phyloP scores from a whole-genome alignment of 2,329 filamentous ascomycete genomes.

The Akanthomyces dipterigenus region DNA sequence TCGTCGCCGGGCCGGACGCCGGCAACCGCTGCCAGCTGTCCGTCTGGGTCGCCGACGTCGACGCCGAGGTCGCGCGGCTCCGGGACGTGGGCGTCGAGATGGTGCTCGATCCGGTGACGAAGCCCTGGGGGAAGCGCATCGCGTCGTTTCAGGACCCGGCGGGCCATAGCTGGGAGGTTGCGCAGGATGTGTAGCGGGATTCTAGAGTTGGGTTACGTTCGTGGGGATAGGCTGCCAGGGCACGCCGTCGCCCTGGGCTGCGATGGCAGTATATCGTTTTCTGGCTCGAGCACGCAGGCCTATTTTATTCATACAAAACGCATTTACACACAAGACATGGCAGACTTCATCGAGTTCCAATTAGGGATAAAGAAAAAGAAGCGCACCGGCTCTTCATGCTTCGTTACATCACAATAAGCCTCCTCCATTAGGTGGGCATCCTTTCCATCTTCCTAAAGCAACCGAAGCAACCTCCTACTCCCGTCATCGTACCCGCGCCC shows the following conservation, averaged over 20 bases:
- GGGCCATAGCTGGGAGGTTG: constrained; percentile 14
- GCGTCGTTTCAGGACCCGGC: constrained; percentile 15
- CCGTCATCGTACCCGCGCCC: not conserved
- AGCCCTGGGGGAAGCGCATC: constrained; percentile 12
- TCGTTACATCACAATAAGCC: not conserved
- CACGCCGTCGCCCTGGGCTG: not conserved
- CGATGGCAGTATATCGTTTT: not conserved
- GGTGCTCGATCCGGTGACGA: constrained; percentile 9
- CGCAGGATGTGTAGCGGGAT: constrained; percentile 6
- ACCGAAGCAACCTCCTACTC: not conserved
- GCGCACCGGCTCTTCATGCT: not conserved
- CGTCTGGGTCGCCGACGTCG: constrained; percentile 14
- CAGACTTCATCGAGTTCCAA: not conserved
- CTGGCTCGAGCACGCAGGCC: not conserved
- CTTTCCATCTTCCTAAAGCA: not conserved
- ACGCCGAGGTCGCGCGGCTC: constrained; percentile 12
- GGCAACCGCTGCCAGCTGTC: constrained; percentile 13
- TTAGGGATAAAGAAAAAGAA: not conserved
- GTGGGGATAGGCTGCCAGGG: not conserved
- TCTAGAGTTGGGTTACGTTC: no score
- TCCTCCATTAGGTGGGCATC: constrained; percentile 2
- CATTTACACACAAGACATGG: not conserved
- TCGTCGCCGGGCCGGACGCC: not conserved
- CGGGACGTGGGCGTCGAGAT: constrained; percentile 11
- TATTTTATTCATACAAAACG: not conserved